phyloP scores from a whole-genome alignment of 805 yeast species.

The Candida maesae region DNA sequence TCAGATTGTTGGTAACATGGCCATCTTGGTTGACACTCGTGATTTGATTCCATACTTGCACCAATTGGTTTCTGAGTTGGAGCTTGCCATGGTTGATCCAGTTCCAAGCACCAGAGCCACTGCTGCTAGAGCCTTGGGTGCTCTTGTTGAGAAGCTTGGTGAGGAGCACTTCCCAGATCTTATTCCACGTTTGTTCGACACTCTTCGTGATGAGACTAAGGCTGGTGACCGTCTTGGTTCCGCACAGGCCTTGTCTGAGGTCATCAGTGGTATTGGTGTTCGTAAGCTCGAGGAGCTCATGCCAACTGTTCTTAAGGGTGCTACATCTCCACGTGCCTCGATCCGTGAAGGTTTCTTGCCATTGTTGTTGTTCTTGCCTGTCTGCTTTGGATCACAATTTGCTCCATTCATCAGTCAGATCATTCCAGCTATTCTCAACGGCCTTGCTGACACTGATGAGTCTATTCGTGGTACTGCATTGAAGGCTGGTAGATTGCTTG shows the following conservation, averaged over 20 bases:
- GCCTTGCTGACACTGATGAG: constrained; percentile 87
- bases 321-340: constrained; percentile 60
- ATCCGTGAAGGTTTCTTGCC: constrained; percentile 94
- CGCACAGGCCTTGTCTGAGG: constrained; percentile 95
- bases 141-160: constrained; percentile 92
- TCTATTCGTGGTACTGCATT: constrained; percentile 83
- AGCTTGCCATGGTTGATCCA: constrained; percentile 96
- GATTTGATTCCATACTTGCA: constrained; percentile 84
- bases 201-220: constrained; percentile 70
- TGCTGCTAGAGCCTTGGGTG: constrained; percentile 95
- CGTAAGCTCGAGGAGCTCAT: constrained; percentile 82
- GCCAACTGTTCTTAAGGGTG: constrained; percentile 72
- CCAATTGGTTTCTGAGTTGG: constrained; percentile 74
- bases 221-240: constrained; percentile 94
- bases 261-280: constrained; percentile 86
- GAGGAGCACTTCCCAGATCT: constrained; percentile 93
- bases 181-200: constrained; percentile 72
- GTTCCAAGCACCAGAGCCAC: constrained; percentile 97
- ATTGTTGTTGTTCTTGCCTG: constrained; percentile 81
- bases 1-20: constrained; percentile 98
- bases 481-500: constrained; percentile 90
- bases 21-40: constrained; percentile 84
- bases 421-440: constrained; percentile 88
- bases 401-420: constrained; percentile 82
- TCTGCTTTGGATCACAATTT: constrained; percentile 88